These are phyloP conservation scores for Umbelopsis ramanniana DNA, from an alignment of 192 early-diverging fungal genomes.

Conservation along the genomic window DNA sequence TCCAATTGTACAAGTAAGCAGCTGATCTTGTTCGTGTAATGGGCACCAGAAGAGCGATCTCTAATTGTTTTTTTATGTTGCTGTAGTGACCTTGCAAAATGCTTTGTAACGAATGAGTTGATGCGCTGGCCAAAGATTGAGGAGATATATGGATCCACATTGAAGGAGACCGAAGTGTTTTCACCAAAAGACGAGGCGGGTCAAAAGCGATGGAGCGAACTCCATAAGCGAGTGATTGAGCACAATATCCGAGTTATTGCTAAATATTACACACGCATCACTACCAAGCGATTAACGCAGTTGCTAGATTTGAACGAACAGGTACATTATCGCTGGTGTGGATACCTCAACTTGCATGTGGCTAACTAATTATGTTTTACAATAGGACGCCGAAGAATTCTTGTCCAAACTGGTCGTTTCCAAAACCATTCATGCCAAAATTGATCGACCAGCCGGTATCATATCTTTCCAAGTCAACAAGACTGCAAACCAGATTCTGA, in stretches of 20 bases:
- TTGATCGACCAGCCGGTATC: conserved; percentile 91
- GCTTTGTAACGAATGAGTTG: conserved; percentile 91
- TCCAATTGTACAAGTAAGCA: conserved; percentile 72
- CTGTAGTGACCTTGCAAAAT: conserved; percentile 77
- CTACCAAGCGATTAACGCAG: conserved; percentile 83
- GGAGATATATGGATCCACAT: conserved; percentile 80
- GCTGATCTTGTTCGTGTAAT: background rate
- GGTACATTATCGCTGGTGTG: conserved; percentile 50
- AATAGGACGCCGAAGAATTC: conserved; percentile 86
- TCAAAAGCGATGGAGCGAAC: conserved; percentile 74
- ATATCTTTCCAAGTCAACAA: conserved; percentile 85
- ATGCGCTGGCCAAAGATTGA: conserved; percentile 96
- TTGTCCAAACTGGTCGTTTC: conserved; percentile 91
- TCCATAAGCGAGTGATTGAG: conserved; percentile 96
- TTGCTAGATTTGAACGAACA: conserved; percentile 83
- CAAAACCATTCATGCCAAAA: conserved; percentile 95
- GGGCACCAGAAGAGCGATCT: background rate
- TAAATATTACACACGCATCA: conserved; percentile 92
- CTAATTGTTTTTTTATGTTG: conserved; percentile 10
- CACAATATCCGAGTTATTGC: conserved; percentile 98
- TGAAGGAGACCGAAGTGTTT: conserved; percentile 81
- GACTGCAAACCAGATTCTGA: conserved; percentile 88
- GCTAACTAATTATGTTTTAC: background rate
- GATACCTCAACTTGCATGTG: background rate
- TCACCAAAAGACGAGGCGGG: conserved; percentile 72